Evolutionary conservation across 805 yeast species (phyloP).

Genomic region (Hermanozyma aechmeae): DNA sequence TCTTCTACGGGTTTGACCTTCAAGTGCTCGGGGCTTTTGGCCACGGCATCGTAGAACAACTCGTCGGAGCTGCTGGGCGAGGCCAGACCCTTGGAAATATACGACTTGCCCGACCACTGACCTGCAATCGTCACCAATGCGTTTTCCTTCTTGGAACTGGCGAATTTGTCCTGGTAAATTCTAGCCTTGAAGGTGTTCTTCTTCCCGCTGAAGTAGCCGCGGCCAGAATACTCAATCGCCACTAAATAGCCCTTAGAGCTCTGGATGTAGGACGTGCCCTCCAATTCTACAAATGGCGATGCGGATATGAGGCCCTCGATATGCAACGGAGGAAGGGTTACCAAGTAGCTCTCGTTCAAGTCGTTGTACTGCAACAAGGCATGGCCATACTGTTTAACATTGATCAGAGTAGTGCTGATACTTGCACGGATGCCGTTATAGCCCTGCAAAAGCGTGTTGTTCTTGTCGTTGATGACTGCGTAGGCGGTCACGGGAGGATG

Average conservation of each 20-base stretch:
- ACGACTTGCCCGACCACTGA: conserved; percentile 83
- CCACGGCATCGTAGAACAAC: conserved; percentile 56
- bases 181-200: conserved; percentile 88
- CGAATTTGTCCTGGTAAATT: conserved; percentile 45
- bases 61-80: conserved; percentile 36
- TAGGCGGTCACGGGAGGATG: conserved; percentile 98
- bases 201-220: conserved; percentile 94
- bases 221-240: conserved; percentile 73
- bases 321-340: conserved; percentile 91
- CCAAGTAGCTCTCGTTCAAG: conserved; percentile 57
- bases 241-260: conserved; percentile 70
- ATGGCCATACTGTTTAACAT: conserved; percentile 89
- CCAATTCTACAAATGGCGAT: conserved; percentile 90
- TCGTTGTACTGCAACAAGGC: conserved; percentile 61
- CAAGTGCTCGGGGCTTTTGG: conserved; percentile 43
- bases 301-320: conserved; percentile 89
- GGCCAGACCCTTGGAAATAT: conserved; percentile 47
- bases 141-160: conserved; percentile 43
- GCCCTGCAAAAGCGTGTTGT: conserved; percentile 69
- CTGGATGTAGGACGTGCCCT: conserved; percentile 79
- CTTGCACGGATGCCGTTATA: conserved; percentile 84
- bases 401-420: conserved; percentile 65
- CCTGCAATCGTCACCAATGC: conserved; percentile 78
- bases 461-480: conserved; percentile 63
- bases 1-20: conserved; percentile 72